These are phyloP conservation scores for Euptelea pleiosperma DNA, from an alignment of 164 flowering plant species.

Conservation along the genomic window DNA sequence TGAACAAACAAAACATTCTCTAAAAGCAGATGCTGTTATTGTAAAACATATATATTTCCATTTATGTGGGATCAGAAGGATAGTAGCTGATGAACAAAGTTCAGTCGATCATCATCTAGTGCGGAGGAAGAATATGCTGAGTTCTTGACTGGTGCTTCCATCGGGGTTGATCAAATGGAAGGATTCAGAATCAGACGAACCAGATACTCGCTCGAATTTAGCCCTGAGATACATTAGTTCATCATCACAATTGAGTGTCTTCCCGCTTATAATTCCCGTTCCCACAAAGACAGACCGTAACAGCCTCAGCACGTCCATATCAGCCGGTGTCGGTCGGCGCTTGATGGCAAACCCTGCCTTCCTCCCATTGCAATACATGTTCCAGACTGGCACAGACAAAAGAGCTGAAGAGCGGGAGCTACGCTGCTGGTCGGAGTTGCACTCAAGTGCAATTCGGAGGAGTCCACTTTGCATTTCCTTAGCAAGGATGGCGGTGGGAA, in stretches of 20 bases:
- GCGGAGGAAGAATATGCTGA: constrained; percentile 51
- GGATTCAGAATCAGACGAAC: constrained; percentile 40
- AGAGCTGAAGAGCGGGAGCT: constrained; percentile 15
- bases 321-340: constrained; percentile 28
- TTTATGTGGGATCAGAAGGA: too few relatives aligned
- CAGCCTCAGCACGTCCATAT: constrained; percentile 26
- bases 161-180: constrained; percentile 66
- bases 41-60: too few relatives aligned
- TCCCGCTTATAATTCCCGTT: constrained; percentile 37
- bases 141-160: constrained; percentile 46
- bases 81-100: too few relatives aligned
- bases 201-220: constrained; percentile 40
- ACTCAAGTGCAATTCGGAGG: constrained; percentile 45
- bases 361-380: constrained; percentile 54
- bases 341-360: constrained; percentile 42
- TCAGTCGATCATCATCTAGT: too few relatives aligned
- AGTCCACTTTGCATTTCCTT: constrained; percentile 56
- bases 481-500: constrained; percentile 46
- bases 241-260: constrained; percentile 23
- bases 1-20: too few relatives aligned
- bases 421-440: neutral
- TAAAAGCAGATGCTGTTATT: too few relatives aligned
- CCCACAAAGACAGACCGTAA: constrained; percentile 40
- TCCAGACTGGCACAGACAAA: constrained; percentile 46
- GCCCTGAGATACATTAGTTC: constrained; percentile 57